Evolutionary conservation across 225 moss, liverwort and hornwort genomes (phyloP).

Genomic region (Sphagnum tenellum): DNA sequence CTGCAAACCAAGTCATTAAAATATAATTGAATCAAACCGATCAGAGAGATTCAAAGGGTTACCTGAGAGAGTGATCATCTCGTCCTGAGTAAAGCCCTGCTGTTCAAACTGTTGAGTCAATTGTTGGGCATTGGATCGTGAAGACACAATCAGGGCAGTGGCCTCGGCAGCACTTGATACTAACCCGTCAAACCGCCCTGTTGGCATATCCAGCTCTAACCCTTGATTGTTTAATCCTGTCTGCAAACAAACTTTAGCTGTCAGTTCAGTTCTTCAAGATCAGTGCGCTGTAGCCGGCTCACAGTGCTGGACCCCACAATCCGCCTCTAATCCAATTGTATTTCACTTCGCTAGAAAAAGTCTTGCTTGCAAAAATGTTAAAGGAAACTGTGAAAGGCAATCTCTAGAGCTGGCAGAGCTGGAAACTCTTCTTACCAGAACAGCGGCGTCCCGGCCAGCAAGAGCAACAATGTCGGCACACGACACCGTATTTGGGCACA

Average conservation of each 20-base stretch:
- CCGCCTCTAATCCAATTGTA: too few species aligned
- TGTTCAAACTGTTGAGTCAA: conserved; percentile 27
- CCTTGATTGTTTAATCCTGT: conserved; percentile 39
- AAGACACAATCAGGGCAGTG: conserved; percentile 18
- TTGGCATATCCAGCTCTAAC: conserved; percentile 31
- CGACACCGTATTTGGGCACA: conserved; percentile 48
- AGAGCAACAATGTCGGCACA: conserved; percentile 73
- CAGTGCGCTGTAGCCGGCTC: too few species aligned
- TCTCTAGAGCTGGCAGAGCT: too few species aligned
- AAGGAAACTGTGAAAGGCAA: too few species aligned
- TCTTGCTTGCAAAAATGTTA: too few species aligned
- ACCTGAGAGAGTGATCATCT: conserved; percentile 65
- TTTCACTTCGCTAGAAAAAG: too few species aligned
- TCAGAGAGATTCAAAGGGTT: neutral
- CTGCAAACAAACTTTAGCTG: conserved; percentile 6
- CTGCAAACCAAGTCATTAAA: neutral
- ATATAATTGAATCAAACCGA: neutral
- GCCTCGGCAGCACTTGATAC: conserved; percentile 34
- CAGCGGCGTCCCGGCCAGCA: conserved; percentile 43
- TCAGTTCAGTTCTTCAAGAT: too few species aligned
- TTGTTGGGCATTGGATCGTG: conserved; percentile 22
- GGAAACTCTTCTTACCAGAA: conserved; percentile 12
- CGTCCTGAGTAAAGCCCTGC: conserved; percentile 48
- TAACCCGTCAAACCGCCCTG: conserved; percentile 66
- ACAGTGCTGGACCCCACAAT: too few species aligned